Percentiles rank a stretch among this genome's conserved stretches.
Evolutionary conservation across 306 rosid species (phyloP).

Genomic region (Mucuna pruriens): DNA sequence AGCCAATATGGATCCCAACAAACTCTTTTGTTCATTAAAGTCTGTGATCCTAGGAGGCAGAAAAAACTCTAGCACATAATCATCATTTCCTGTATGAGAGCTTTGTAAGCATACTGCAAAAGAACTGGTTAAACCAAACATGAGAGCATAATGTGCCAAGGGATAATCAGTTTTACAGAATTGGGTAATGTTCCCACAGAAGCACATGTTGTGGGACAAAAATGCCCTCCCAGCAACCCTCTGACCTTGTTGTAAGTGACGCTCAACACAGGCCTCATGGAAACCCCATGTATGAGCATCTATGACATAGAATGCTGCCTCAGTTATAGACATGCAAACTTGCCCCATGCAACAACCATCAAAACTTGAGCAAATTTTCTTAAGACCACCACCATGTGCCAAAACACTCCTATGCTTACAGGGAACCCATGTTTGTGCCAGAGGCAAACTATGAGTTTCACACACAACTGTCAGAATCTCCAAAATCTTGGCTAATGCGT

Average conservation of each 20-base stretch:
- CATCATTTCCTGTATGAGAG: conserved; percentile 72
- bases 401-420: conserved; percentile 83
- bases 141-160: conserved; percentile 80
- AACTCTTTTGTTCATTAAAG: conserved; percentile 51
- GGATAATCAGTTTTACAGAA: conserved; percentile 89
- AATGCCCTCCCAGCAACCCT: conserved; percentile 90
- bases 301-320: conserved; percentile 73
- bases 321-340: conserved; percentile 89
- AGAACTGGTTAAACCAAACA: conserved; percentile 75
- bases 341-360: conserved; percentile 85
- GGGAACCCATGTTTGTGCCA: conserved; percentile 99
- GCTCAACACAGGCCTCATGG: conserved; percentile 86
- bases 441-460: conserved; percentile 83
- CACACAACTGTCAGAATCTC: conserved; percentile 77
- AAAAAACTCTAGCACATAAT: conserved; percentile 81
- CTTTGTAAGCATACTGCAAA: conserved; percentile 84
- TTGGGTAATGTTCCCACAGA: conserved; percentile 68
- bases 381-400: conserved; percentile 79
- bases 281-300: conserved; percentile 89
- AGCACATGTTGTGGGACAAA: conserved; percentile 67
- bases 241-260: conserved; percentile 92
- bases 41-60: conserved; percentile 64
- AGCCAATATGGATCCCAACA: conserved; percentile 72
- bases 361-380: conserved; percentile 78
- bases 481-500: conserved; percentile 80